A percentile compares a stretch with the other conserved stretches of the same genome.
Evolutionary conservation across 257 asterid genomes (phyloP).

Genomic region (Jacaranda copaia): DNA sequence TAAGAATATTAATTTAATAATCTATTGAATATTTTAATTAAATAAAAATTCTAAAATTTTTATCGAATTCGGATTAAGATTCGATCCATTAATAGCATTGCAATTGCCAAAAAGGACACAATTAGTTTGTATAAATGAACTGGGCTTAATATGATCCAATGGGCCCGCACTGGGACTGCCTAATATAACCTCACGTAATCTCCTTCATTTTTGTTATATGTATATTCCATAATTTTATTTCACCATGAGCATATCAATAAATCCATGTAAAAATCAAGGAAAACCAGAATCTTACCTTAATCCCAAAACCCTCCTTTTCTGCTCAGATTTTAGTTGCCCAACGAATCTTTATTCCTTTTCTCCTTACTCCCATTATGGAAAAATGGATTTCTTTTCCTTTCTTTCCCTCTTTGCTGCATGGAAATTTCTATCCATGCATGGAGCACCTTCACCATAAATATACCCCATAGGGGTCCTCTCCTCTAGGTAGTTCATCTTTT

Average conservation of each 20-base stretch:
- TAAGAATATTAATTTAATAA: no score
- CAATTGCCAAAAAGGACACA: neutral
- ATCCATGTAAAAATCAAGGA: neutral
- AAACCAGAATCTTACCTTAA: neutral
- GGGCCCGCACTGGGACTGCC: neutral
- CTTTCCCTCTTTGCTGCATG: neutral
- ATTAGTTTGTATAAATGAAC: neutral
- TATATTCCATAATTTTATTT: neutral
- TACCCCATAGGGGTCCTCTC: neutral
- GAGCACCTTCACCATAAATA: slow-evolving; percentile 16
- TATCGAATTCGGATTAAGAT: no score
- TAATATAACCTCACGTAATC: neutral
- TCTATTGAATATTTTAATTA: no score
- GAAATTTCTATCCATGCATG: slow-evolving; percentile 24
- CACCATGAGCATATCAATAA: neutral
- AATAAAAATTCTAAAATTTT: no score
- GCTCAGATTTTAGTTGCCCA: neutral
- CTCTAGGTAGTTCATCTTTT: neutral
- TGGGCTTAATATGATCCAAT: neutral
- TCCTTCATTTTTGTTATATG: neutral
- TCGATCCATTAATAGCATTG: no score
- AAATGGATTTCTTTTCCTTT: slow-evolving; percentile 17
- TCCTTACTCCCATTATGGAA: slow-evolving; percentile 4
- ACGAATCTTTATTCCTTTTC: neutral
- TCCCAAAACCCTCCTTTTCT: neutral